phyloP scores from a whole-genome alignment of 352 stramenopile species.

The Phytophthora lateralis region DNA sequence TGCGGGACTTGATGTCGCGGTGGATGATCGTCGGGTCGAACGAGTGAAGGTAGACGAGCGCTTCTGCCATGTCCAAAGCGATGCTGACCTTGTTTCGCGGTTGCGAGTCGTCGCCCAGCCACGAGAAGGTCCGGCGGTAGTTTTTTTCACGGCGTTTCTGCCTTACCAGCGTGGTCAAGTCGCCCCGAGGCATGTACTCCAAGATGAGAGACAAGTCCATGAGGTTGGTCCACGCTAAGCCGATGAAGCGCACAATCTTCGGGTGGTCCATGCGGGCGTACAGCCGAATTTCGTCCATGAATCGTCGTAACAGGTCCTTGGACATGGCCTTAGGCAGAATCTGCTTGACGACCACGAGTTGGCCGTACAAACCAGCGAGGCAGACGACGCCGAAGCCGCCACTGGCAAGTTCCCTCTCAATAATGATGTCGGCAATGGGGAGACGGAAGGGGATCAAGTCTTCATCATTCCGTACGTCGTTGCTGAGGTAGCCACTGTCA shows the following conservation, averaged over 20 bases:
- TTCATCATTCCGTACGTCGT: slow-evolving; percentile 73
- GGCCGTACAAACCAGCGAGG: slow-evolving; percentile 39
- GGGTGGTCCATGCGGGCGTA: slow-evolving; percentile 43
- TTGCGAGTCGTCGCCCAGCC: slow-evolving; percentile 24
- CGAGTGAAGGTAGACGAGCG: slow-evolving; percentile 52
- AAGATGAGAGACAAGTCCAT: slow-evolving; percentile 51
- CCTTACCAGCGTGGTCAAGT: slow-evolving; percentile 43
- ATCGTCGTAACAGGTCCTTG: slow-evolving; percentile 42
- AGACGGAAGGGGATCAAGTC: slow-evolving; percentile 58
- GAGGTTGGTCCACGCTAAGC: slow-evolving; percentile 55
- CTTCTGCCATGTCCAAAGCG: slow-evolving; percentile 43
- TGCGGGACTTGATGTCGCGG: slow-evolving; percentile 53
- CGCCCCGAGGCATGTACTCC: slow-evolving; percentile 51
- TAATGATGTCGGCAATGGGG: slow-evolving; percentile 47
- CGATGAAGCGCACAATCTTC: slow-evolving; percentile 51
- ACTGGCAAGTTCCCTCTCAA: slow-evolving; percentile 42
- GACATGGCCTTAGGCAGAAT: slow-evolving; percentile 42
- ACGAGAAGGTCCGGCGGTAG: slow-evolving; percentile 32
- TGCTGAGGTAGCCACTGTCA: slow-evolving; percentile 42
- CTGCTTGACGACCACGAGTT: slow-evolving; percentile 51
- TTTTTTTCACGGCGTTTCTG: slow-evolving; percentile 38
- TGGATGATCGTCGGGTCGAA: slow-evolving; percentile 55
- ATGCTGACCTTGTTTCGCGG: slow-evolving; percentile 38
- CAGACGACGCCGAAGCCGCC: slow-evolving; percentile 67
- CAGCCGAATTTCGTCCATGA: slow-evolving; percentile 52